A percentile compares a stretch with the other conserved stretches of the same genome.
phyloP scores from a whole-genome alignment of 805 yeast species.

The Danielozyma ontarioensis region DNA sequence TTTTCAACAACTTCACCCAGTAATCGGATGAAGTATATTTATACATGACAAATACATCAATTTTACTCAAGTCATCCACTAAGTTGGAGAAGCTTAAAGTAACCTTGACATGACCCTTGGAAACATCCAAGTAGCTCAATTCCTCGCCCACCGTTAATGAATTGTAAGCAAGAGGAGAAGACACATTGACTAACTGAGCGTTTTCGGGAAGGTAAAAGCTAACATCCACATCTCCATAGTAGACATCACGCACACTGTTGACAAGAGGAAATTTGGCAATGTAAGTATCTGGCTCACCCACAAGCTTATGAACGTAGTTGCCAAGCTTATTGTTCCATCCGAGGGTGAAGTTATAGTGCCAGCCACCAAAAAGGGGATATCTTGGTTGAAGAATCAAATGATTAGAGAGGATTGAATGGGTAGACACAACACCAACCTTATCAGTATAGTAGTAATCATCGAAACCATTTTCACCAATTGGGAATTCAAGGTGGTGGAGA shows the following conservation, averaged over 20 bases:
- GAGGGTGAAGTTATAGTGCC: constrained; percentile 91
- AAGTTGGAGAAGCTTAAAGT: constrained; percentile 55
- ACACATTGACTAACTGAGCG: constrained; percentile 52
- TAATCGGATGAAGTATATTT: constrained; percentile 49
- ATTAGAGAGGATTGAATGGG: constrained; percentile 46
- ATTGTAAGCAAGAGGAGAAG: constrained; percentile 48
- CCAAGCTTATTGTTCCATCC: constrained; percentile 78
- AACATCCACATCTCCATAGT: constrained; percentile 57
- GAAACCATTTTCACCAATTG: constrained; percentile 36
- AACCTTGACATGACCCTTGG: constrained; percentile 73
- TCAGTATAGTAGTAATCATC: constrained; percentile 75
- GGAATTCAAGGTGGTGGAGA: constrained; percentile 55
- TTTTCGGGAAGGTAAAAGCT: constrained; percentile 84
- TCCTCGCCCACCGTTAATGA: constrained; percentile 28
- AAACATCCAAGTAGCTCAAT: constrained; percentile 66
- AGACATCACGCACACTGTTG: constrained; percentile 64
- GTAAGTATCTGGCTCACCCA: constrained; percentile 42
- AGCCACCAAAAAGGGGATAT: constrained; percentile 92
- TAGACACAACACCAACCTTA: constrained; percentile 88
- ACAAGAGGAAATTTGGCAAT: constrained; percentile 65
- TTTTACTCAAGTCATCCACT: constrained; percentile 59
- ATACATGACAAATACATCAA: constrained; percentile 59
- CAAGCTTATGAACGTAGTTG: constrained; percentile 43
- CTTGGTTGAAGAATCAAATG: constrained; percentile 70
- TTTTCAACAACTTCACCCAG: constrained; percentile 60